Conservation (phyloP, 2,329 filamentous ascomycete species). For the Ophiostoma quercus region DNA sequence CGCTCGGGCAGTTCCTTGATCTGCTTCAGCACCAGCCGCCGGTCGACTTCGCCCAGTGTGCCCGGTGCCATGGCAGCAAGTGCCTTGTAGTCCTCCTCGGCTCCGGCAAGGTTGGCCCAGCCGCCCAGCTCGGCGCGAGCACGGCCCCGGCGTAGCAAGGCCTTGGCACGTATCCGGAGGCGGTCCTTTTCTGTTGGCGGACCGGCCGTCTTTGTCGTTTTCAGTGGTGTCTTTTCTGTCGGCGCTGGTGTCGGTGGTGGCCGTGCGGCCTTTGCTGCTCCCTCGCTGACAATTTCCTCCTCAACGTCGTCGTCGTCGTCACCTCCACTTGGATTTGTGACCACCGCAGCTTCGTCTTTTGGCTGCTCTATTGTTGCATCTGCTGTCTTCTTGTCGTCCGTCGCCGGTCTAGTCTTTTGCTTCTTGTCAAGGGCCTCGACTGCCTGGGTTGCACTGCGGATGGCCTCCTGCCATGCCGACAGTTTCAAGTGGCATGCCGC, state of each 20-base stretch:
- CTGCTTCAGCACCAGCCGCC: slow-evolving; percentile 61
- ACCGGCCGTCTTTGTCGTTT: slow-evolving; percentile 20
- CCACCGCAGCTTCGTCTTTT: slow-evolving; percentile 36
- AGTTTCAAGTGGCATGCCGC: slow-evolving; percentile 83
- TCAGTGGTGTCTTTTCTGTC: slow-evolving; percentile 25
- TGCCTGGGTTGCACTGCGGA: slow-evolving; percentile 66
- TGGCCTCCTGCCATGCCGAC: slow-evolving; percentile 76
- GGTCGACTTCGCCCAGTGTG: slow-evolving; percentile 61
- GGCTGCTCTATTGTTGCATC: slow-evolving; percentile 35
- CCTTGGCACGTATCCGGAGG: slow-evolving; percentile 72
- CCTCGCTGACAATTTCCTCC: slow-evolving; percentile 56
- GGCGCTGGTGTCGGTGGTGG: slow-evolving; percentile 22
- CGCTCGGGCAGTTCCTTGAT: slow-evolving; percentile 60
- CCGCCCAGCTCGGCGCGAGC: slow-evolving; percentile 65
- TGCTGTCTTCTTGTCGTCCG: slow-evolving; percentile 31
- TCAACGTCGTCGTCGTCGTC: slow-evolving; percentile 49
- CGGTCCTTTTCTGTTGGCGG: slow-evolving; percentile 52
- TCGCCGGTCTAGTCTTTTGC: slow-evolving; percentile 39
- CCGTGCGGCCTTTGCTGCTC: slow-evolving; percentile 47
- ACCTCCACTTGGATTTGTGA: slow-evolving; percentile 30
- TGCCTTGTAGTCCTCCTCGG: slow-evolving; percentile 71
- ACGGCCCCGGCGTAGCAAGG: slow-evolving; percentile 71
- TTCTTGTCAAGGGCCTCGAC: slow-evolving; percentile 67
- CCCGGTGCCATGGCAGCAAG: slow-evolving; percentile 41
- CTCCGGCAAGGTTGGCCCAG: slow-evolving; percentile 75